A percentile compares a stretch with the other conserved stretches of the same genome.
These are phyloP conservation scores for Graphiopsis chlorocephala DNA, from an alignment of 2,329 filamentous ascomycete genomes.

Conservation along the genomic window DNA sequence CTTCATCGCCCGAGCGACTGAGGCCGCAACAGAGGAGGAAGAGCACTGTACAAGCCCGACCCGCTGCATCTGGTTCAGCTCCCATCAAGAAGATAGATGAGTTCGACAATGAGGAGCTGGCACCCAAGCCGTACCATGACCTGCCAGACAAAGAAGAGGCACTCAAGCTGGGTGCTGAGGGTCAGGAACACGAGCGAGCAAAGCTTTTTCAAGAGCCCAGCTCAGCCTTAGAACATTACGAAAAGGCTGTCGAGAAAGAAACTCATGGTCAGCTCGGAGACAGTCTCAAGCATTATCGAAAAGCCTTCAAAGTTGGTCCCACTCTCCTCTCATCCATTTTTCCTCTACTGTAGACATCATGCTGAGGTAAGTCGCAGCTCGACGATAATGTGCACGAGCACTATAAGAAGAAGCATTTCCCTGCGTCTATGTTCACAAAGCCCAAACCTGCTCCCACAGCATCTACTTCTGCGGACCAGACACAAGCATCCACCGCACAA, in stretches of 20 bases:
- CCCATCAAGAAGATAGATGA: constrained; percentile 30
- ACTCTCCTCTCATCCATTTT: constrained; percentile 15
- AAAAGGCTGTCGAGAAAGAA: constrained; percentile 87
- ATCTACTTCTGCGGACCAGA: constrained; percentile 51
- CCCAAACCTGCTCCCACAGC: constrained; percentile 41
- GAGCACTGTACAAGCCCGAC: constrained; percentile 2
- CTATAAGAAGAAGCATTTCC: constrained; percentile 91
- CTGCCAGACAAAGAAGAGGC: constrained; percentile 47
- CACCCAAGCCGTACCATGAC: constrained; percentile 44
- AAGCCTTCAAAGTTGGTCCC: constrained; percentile 72
- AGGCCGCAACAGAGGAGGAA: constrained; percentile 6
- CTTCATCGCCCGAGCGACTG: neutral
- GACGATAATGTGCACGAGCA: constrained; percentile 78
- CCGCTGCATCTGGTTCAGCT: constrained; percentile 21
- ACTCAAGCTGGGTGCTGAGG: constrained; percentile 39
- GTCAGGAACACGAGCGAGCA: constrained; percentile 39
- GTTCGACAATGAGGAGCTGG: constrained; percentile 37
- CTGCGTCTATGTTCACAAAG: constrained; percentile 54
- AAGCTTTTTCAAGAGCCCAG: constrained; percentile 52
- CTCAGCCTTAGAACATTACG: constrained; percentile 88
- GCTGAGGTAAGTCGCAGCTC: constrained; percentile 55
- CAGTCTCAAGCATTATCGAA: constrained; percentile 82
- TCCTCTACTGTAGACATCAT: constrained; percentile 15
- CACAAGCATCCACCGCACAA: constrained; percentile 55
- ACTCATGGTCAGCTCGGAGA: constrained; percentile 81